Evolutionary conservation across 768 basidiomycete species (phyloP).

Genomic region (Serendipita indica): DNA sequence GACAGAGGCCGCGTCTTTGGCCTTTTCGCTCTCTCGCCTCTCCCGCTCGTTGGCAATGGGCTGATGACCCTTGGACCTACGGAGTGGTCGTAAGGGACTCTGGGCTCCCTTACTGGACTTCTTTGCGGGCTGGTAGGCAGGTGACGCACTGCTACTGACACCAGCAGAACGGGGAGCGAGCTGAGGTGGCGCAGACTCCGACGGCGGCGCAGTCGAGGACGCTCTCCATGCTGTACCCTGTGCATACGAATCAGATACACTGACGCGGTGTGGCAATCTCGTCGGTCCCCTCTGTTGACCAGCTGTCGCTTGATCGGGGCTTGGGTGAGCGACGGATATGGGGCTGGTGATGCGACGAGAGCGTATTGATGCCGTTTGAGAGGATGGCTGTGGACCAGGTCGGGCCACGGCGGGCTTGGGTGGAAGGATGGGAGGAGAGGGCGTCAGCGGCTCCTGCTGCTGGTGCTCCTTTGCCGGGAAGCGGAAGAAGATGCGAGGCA

Average conservation of each 20-base stretch:
- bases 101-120: no score
- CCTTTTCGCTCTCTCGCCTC: neutral
- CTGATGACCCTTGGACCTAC: conserved; percentile 8
- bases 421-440: neutral
- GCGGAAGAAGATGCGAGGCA: conserved; percentile 2
- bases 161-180: no score
- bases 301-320: no score
- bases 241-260: neutral
- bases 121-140: no score
- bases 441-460: neutral
- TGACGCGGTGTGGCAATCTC: neutral
- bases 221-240: neutral
- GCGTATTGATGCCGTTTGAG: neutral
- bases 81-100: neutral
- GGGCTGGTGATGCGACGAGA: neutral
- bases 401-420: neutral
- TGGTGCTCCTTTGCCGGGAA: conserved; percentile 2
- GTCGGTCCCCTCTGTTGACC: neutral
- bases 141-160: no score
- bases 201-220: neutral
- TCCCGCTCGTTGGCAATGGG: neutral
- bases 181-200: no score
- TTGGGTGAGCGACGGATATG: neutral
- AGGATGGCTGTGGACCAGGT: neutral
- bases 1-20: neutral